Conservation (phyloP, 345 rosid genomes). For the rapeseed (Brassica napus) region Da-Ae NC_063442.1:36257501-36258000, state of each 20-base stretch:
- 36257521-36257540: slow-evolving; percentile 92
- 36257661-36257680: background rate
- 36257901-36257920: slow-evolving; percentile 95
- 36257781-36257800: slow-evolving; percentile 95
- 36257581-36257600: slow-evolving; percentile 88
- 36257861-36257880: slow-evolving; percentile 29
- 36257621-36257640: slow-evolving; percentile 39
- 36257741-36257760: slow-evolving; percentile 88
- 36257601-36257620: slow-evolving; percentile 70
- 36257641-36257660: background rate
- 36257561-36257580: slow-evolving; percentile 98
- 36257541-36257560: slow-evolving; percentile 88
- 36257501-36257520: slow-evolving; percentile 77
- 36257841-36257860: background rate
- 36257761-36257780: slow-evolving; percentile 89
- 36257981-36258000: slow-evolving; percentile 78
- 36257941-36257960: slow-evolving; percentile 96
- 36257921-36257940: slow-evolving; percentile 97
- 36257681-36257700: background rate
- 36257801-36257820: slow-evolving; percentile 72
- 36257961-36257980: slow-evolving; percentile 99
- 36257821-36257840: background rate
- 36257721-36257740: slow-evolving; percentile 76
- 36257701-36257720: slow-evolving; percentile 17
- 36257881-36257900: slow-evolving; percentile 80